Conservation (phyloP, 2,329 filamentous ascomycete genomes). For the Ilyonectria sp. region DNA sequence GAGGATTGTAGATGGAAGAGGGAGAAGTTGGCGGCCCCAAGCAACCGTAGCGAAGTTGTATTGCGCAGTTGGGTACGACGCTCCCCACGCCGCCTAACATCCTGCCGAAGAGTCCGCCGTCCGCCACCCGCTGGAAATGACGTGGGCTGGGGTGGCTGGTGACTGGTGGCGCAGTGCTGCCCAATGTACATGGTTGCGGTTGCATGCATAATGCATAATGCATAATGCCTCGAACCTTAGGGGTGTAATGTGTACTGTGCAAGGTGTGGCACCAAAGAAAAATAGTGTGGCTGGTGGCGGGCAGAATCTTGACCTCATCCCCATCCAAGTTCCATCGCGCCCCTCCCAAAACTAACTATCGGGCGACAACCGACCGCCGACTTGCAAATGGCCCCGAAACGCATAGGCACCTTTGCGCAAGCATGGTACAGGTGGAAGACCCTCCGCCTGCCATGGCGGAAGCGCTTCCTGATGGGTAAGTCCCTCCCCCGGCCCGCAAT, state of each 20-base stretch:
- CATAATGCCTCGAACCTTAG: neutral
- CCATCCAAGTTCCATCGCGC: conserved; percentile 24
- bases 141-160: conserved; percentile 49
- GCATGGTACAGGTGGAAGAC: conserved; percentile 75
- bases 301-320: conserved; percentile 36
- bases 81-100: conserved; percentile 31
- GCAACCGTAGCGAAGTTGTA: conserved; percentile 13
- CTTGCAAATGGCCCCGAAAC: conserved; percentile 54
- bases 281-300: conserved; percentile 34
- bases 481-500: conserved; percentile 24
- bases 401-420: conserved; percentile 55
- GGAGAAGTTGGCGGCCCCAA: neutral
- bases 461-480: conserved; percentile 73
- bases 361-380: conserved; percentile 20
- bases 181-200: conserved; percentile 33
- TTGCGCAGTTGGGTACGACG: conserved; percentile 31
- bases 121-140: conserved; percentile 38
- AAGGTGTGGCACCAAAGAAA: conserved; percentile 2
- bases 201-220: neutral
- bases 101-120: conserved; percentile 26
- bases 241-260: neutral
- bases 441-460: conserved; percentile 75
- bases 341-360: conserved; percentile 28
- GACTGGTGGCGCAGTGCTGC: conserved; percentile 39
- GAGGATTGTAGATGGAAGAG: conserved; percentile 7